These are phyloP conservation scores for Firmiana major DNA, from an alignment of 345 rosid species.

Conservation along the genomic window DNA sequence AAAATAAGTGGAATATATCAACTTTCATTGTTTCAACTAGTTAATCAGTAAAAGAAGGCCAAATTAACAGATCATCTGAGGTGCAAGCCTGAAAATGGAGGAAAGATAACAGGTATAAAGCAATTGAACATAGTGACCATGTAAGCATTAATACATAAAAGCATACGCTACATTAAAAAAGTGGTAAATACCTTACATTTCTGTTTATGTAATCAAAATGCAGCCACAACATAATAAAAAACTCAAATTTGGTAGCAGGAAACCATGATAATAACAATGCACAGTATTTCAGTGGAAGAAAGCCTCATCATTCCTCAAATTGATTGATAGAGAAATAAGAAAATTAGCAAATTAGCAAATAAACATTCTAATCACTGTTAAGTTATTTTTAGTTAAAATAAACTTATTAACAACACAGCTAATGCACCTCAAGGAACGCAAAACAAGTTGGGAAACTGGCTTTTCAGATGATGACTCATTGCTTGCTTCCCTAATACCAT, in stretches of 20 bases:
- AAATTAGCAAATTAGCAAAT: background rate
- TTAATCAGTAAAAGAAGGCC: background rate
- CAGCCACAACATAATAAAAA: background rate
- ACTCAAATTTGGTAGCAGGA: background rate
- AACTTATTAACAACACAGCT: slow-evolving; percentile 1
- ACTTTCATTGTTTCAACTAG: background rate
- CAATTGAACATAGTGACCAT: background rate
- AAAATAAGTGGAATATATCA: background rate
- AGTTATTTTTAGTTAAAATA: background rate
- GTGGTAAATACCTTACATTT: background rate
- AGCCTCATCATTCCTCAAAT: background rate
- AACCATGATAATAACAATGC: background rate
- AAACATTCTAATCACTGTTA: background rate
- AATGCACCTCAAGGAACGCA: slow-evolving; percentile 54
- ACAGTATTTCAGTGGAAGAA: background rate
- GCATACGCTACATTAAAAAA: background rate
- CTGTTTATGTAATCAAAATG: background rate
- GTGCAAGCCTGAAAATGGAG: background rate
- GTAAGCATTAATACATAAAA: background rate
- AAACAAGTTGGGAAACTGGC: slow-evolving; percentile 39
- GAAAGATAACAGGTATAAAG: background rate
- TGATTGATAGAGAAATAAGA: background rate
- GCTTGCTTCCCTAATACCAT: slow-evolving; percentile 29
- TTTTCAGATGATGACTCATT: slow-evolving; percentile 24
- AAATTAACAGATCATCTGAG: background rate